Evolutionary conservation across 371 early-diverging fungal genomes (phyloP).

Genomic region (Circinella umbellata): DNA sequence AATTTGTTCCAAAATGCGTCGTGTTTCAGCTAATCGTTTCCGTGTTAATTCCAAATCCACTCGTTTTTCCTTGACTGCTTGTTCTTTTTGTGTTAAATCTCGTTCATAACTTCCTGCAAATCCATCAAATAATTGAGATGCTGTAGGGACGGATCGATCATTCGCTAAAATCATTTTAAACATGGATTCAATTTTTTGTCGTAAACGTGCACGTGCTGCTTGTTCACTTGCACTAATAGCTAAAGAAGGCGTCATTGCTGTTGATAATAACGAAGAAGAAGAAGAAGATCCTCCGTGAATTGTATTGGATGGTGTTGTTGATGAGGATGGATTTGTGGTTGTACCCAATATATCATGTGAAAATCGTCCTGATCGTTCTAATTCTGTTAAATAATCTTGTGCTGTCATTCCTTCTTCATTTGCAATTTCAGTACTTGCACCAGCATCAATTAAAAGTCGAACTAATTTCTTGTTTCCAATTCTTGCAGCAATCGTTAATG

Average conservation of each 20-base stretch:
- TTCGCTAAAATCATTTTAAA: slow-evolving; percentile 17
- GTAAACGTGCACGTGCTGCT: slow-evolving; percentile 21
- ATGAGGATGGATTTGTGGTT: background rate
- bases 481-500: slow-evolving; percentile 86
- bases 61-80: slow-evolving; percentile 32
- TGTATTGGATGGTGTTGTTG: no score
- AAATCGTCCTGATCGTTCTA: slow-evolving; percentile 25
- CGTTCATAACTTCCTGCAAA: slow-evolving; percentile 24
- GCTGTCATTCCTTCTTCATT: slow-evolving; percentile 80
- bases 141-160: slow-evolving; percentile 15
- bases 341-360: slow-evolving; percentile 10
- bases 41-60: slow-evolving; percentile 29
- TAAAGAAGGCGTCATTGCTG: no score
- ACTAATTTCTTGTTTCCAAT: slow-evolving; percentile 78
- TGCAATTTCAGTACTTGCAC: slow-evolving; percentile 76
- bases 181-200: slow-evolving; percentile 21
- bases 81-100: slow-evolving; percentile 30
- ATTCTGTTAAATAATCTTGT: slow-evolving; percentile 60
- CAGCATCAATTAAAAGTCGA: slow-evolving; percentile 76
- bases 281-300: background rate
- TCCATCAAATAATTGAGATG: slow-evolving; percentile 21
- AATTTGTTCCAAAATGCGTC: slow-evolving; percentile 18
- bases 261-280: background rate
- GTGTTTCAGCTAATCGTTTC: slow-evolving; percentile 28
- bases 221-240: slow-evolving; percentile 17